phyloP scores from a whole-genome alignment of 306 rosid genomes.

The Chamaecrista fasciculata region DNA sequence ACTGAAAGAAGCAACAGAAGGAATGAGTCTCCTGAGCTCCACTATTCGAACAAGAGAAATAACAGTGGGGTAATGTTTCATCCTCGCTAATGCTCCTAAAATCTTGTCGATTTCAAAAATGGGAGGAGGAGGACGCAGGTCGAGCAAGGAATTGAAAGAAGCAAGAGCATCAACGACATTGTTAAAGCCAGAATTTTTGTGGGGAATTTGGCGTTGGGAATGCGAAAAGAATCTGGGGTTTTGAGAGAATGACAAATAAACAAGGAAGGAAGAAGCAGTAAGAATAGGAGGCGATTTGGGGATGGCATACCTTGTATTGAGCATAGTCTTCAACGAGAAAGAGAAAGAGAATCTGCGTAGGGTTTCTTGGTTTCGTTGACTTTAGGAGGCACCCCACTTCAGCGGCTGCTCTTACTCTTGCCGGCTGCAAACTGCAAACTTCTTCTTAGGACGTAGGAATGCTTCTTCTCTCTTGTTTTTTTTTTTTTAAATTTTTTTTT shows the following conservation, averaged over 20 bases:
- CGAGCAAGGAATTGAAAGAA: constrained; percentile 25
- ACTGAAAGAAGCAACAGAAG: constrained; percentile 29
- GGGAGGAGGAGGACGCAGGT: constrained; percentile 24
- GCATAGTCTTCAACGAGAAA: not conserved
- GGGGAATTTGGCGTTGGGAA: constrained; percentile 7
- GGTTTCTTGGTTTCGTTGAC: not conserved
- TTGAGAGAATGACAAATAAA: constrained; percentile 13
- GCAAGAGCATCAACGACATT: constrained; percentile 26
- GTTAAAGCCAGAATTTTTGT: not conserved
- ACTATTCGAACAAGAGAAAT: constrained; percentile 32
- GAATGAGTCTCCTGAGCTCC: constrained; percentile 11
- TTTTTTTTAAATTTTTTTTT: too few relatives aligned
- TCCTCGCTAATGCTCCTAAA: constrained; percentile 29
- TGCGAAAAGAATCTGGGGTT: constrained; percentile 20
- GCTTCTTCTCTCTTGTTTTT: too few relatives aligned
- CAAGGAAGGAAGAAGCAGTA: constrained; percentile 1
- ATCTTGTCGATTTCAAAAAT: constrained; percentile 20
- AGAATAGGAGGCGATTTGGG: constrained; percentile 28
- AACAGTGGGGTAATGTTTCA: constrained; percentile 32
- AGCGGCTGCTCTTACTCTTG: not conserved
- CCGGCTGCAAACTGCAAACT: too few relatives aligned
- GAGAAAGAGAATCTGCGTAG: not conserved
- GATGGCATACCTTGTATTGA: constrained; percentile 32
- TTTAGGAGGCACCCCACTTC: not conserved
- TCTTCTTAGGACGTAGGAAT: too few relatives aligned